Evolutionary conservation across 768 basidiomycete genomes (phyloP), one percentile per base, ranked within the genome.

Genomic region (Coprinopsis marcescibilis): DNA sequence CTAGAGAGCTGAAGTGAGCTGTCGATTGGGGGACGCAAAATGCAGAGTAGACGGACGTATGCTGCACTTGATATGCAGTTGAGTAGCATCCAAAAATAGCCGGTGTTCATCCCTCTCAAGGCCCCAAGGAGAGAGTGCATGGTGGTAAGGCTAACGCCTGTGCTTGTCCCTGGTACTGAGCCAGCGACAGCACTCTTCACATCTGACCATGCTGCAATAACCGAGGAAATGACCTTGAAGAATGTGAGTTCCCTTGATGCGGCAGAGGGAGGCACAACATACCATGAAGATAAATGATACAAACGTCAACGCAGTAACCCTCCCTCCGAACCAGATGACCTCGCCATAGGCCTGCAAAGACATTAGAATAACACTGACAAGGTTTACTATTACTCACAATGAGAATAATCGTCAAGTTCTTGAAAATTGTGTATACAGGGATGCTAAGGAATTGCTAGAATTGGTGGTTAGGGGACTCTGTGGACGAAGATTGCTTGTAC

Each of bases 351-450:
- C 93, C 91, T 94, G 46, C 36, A 42, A 44, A 40, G 19, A 37
- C 33, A 40, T 17, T 52, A 37, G 49, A 36, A 13, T 21, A 19
- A 43, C 24, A 40, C 19, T 15, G 29, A 34, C 19, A 15, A 46
- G 8, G 39, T 12, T 34, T 46, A 15, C 21, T 37, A 27, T 48
- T 12, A 72, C 85, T 54, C 53, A 91, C 94, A 60, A 98, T 98
- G 23, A 99, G 77, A 54, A 99, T 98, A 58, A 98, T 99, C n/a
- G 96, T 97, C 58, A 98, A 60, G 63, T 99, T 99, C 68, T 99
- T 99, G 79, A 98, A 98, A 53, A 99, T 98, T 0, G 96, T 98
- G 68, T 97, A 99, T 21, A 97, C 83, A 0, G 96, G 96, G 65
- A 99, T 98, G 54, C 82, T 89, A 40, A 99, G 74, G 66, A 83